These are phyloP conservation scores for Sonneratia alba DNA, from an alignment of 345 rosid genomes.

Conservation along the genomic window DNA sequence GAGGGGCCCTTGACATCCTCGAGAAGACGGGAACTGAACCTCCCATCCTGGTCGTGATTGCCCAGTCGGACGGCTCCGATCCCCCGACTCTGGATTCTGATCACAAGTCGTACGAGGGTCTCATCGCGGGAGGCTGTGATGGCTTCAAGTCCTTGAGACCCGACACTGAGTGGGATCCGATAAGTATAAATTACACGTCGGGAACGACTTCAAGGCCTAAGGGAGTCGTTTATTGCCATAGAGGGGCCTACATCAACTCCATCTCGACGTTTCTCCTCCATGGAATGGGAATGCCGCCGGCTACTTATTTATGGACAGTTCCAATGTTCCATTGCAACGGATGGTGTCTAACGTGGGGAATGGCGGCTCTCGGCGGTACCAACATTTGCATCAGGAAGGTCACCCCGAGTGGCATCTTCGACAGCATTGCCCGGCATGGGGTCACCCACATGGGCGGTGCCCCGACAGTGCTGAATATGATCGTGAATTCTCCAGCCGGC, in stretches of 20 bases:
- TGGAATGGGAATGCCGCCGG: conserved; percentile 40
- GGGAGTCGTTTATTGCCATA: conserved; percentile 77
- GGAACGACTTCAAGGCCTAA: conserved; percentile 83
- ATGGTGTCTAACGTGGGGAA: conserved; percentile 83
- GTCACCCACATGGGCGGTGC: conserved; percentile 89
- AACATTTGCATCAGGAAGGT: conserved; percentile 64
- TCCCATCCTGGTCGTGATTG: conserved; percentile 38
- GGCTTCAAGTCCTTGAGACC: conserved; percentile 42
- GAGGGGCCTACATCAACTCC: conserved; percentile 80
- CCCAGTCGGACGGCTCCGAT: conserved; percentile 21
- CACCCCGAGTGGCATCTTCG: conserved; percentile 44
- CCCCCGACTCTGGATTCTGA: not conserved
- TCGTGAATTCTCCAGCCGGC: conserved; percentile 37
- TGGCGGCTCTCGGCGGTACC: conserved; percentile 81
- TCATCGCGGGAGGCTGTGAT: conserved; percentile 30
- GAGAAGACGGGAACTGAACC: conserved; percentile 19
- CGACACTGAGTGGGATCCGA: conserved; percentile 66
- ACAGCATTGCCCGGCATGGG: conserved; percentile 35
- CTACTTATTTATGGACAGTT: conserved; percentile 66
- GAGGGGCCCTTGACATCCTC: conserved; percentile 41
- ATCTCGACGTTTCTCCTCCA: conserved; percentile 51
- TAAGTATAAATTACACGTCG: conserved; percentile 71
- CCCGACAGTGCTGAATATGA: conserved; percentile 72
- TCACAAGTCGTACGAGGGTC: conserved; percentile 36
- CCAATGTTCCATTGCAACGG: conserved; percentile 97